Conservation (phyloP, 768 basidiomycete genomes). For the Chiua virens region DNA sequence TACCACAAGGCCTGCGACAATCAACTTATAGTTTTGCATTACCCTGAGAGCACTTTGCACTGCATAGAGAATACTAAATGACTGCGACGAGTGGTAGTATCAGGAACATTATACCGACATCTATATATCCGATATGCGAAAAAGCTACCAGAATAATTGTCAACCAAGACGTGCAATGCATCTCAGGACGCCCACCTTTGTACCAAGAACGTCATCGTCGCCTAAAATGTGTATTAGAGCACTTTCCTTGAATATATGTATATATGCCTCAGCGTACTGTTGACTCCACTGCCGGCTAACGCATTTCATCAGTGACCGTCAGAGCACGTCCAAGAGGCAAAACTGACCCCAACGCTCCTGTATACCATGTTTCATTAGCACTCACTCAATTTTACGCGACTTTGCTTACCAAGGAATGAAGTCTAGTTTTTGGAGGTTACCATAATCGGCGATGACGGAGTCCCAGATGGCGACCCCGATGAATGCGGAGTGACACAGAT, state of each 20-base stretch:
- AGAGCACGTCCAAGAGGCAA: background rate
- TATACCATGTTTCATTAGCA: background rate
- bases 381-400: background rate
- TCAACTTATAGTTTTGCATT: background rate
- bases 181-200: conserved; percentile 11
- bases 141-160: conserved; percentile 13
- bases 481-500: conserved; percentile 25
- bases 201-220: conserved; percentile 25
- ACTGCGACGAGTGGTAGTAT: too few relatives aligned
- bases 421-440: conserved; percentile 7
- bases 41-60: conserved; percentile 8
- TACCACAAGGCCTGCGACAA: conserved; percentile 19
- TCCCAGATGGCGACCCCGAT: conserved; percentile 25
- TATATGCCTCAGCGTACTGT: conserved; percentile 14
- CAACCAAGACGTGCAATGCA: background rate
- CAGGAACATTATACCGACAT: conserved; percentile 7
- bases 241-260: background rate
- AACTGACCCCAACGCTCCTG: conserved; percentile 26
- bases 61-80: background rate
- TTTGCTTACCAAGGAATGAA: conserved; percentile 23
- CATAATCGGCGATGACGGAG: conserved; percentile 20
- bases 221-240: conserved; percentile 9
- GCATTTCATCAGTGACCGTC: background rate
- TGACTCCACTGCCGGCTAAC: conserved; percentile 18
- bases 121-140: conserved; percentile 27